Evolutionary conservation across 2,329 filamentous ascomycete genomes (phyloP), one percentile per base, ranked within the genome.

Genomic region (Neodidymelliopsis sp.): DNA sequence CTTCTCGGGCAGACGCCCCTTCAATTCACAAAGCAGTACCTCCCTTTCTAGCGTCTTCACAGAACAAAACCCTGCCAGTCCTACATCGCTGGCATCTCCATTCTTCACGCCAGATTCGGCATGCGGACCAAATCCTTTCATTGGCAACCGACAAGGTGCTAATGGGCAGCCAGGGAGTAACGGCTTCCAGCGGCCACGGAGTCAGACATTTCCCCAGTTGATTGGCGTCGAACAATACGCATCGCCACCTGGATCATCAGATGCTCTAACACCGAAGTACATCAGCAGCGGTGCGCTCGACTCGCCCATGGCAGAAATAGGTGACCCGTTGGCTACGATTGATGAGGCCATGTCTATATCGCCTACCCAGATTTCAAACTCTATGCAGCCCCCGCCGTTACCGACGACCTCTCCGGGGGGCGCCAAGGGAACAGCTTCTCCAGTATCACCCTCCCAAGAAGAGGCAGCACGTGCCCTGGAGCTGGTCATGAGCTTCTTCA

Each of bases 401-500:
- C 76, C 75, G 20, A 69, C 67, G 66, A 72, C 42, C 67, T 75
- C 49, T 68, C 50, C 60, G 25, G 49, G 31, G 19, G 57, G 61
- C 8, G 62, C 67, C 22, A 66, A 60, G 35, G 46, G 45, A 10
- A 56, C 55, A 19, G 51, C 52, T 8, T 84, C 27, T 76, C 83
- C 53, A 81, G 82, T 29, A 81, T 84, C 38, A 81, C 86, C 82
- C 74, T 88, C 88, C 2, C 89, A 91, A 59, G 91, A 97, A 61
- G 91, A 97, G 70, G 92, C 92, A 4, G 83, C 89, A 28, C 82
- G 85, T 40, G 93, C 92, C 1, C 81, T 95, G 4, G 87, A 93
- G 63, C 86, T 92, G 2, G 84, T 97, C 15, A 82, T 96, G 69
- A 87, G 76, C 52, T 96, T 93, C 67, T 88, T 97, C 69, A 83